A percentile compares a stretch with the other conserved stretches of the same genome.
Conservation (phyloP, 352 stramenopile genomes). For the Pythium folliculosum region DNA sequence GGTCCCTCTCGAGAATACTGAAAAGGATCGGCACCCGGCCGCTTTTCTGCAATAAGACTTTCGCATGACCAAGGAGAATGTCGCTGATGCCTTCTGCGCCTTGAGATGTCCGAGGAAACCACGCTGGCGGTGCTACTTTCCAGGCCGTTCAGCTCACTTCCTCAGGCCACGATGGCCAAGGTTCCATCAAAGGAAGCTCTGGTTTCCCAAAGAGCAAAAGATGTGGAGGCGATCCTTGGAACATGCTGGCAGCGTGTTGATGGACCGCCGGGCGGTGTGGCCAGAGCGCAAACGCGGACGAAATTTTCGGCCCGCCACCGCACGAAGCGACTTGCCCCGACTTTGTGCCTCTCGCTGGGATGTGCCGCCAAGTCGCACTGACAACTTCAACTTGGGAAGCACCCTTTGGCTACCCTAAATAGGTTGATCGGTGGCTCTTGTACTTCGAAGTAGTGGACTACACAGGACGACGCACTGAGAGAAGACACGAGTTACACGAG, state of each 20-base stretch:
- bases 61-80: not conserved
- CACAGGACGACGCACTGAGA: not conserved
- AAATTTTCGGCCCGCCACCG: not conserved
- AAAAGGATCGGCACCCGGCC: not conserved
- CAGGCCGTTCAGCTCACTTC: too few species aligned
- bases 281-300: not conserved
- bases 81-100: too few species aligned
- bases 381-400: not conserved
- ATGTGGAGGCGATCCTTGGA: too few species aligned
- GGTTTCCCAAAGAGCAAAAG: not conserved
- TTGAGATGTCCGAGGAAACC: too few species aligned
- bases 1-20: not conserved
- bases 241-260: not conserved
- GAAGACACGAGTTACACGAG: not conserved
- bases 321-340: not conserved
- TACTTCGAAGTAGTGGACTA: not conserved
- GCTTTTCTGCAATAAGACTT: not conserved
- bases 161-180: too few species aligned
- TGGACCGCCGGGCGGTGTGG: not conserved
- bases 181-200: not conserved
- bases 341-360: not conserved
- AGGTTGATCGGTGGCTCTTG: not conserved
- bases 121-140: too few species aligned
- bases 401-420: not conserved
- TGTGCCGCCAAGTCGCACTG: not conserved